A percentile compares a stretch with the other conserved stretches of the same genome.
These are phyloP conservation scores for Xylariaceae sp. DNA, from an alignment of 2,329 filamentous ascomycete species.

Conservation along the genomic window DNA sequence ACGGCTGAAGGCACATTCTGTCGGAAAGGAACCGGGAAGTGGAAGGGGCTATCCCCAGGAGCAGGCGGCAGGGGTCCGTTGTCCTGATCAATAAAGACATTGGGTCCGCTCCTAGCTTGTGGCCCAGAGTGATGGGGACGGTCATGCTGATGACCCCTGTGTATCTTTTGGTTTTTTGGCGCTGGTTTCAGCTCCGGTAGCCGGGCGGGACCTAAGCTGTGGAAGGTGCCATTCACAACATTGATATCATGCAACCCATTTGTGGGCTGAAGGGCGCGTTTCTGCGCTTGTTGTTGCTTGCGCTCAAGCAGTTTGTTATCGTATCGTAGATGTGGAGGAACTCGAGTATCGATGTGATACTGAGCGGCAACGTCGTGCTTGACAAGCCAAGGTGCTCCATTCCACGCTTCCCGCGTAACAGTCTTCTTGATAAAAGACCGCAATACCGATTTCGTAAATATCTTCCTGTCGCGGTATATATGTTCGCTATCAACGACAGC, in stretches of 20 bases:
- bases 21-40: conserved; percentile 52
- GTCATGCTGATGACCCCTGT: conserved; percentile 56
- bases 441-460: conserved; percentile 93
- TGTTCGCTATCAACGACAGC: conserved; percentile 81
- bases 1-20: conserved; percentile 52
- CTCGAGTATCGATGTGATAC: conserved; percentile 85
- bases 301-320: conserved; percentile 80
- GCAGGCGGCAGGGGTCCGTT: conserved; percentile 48
- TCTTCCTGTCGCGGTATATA: conserved; percentile 84
- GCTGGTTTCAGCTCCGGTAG: conserved; percentile 77
- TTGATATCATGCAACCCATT: conserved; percentile 49
- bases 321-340: conserved; percentile 82
- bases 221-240: conserved; percentile 40
- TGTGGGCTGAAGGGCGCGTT: conserved; percentile 58
- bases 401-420: conserved; percentile 90
- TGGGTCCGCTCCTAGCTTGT: conserved; percentile 47
- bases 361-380: conserved; percentile 82
- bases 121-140: conserved; percentile 45
- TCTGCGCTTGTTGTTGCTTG: conserved; percentile 72
- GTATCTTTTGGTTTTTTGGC: conserved; percentile 68
- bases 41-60: conserved; percentile 53
- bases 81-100: conserved; percentile 44
- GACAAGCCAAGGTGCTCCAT: conserved; percentile 94
- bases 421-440: conserved; percentile 95
- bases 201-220: conserved; percentile 57